Evolutionary conservation across 169 alveolate species (phyloP).

Genomic region (Plasmodium gonderi): DNA sequence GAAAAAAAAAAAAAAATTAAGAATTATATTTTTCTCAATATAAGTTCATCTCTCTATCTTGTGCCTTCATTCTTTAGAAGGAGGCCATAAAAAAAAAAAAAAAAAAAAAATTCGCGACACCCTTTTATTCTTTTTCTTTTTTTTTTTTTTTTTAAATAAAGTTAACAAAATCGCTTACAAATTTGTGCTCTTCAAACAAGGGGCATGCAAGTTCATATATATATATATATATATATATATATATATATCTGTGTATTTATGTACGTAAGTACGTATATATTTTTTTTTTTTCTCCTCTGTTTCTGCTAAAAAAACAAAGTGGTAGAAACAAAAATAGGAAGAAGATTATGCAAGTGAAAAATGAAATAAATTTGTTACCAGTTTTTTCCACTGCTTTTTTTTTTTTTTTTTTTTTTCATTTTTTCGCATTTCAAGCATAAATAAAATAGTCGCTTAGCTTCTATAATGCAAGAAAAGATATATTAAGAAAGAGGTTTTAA

Average conservation of each 20-base stretch:
- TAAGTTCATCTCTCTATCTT: background rate
- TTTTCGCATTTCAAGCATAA: background rate
- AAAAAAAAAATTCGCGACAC: background rate
- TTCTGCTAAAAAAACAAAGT: background rate
- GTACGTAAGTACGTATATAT: too few species aligned
- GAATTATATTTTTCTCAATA: background rate
- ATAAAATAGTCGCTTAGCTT: background rate
- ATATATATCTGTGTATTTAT: background rate
- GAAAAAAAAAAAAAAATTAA: too few species aligned
- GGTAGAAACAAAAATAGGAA: background rate
- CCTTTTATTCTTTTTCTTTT: too few species aligned
- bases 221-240: background rate
- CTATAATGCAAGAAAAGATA: background rate
- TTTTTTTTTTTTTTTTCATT: too few species aligned
- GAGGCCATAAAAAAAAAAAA: background rate
- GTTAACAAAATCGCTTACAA: background rate
- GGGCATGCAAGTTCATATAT: background rate
- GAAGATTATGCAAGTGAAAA: background rate
- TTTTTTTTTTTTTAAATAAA: background rate
- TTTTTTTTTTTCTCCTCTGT: background rate
- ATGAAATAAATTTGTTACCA: background rate
- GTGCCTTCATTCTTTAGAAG: too few species aligned
- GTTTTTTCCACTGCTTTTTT: too few species aligned
- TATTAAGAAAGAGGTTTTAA: too few species aligned
- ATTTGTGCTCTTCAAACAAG: background rate